A percentile compares a stretch with the other conserved stretches of the same genome.
phyloP scores from a whole-genome alignment of 108 stramenopile species.

The Schizochytrium sp. region DNA sequence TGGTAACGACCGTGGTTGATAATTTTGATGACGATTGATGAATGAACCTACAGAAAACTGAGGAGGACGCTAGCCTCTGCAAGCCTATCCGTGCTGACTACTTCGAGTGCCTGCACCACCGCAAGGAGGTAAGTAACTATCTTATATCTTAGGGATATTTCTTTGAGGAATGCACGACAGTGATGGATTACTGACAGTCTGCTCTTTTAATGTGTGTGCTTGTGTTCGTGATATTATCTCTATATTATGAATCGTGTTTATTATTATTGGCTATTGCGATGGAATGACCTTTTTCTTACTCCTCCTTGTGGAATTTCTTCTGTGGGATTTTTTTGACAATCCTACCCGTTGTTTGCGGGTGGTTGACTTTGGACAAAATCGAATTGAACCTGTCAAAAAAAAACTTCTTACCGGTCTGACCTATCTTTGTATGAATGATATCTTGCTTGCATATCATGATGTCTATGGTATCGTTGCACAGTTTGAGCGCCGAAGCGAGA shows the following conservation, averaged over 20 bases:
- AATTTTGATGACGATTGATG: neutral
- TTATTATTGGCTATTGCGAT: too few relatives aligned
- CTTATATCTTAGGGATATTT: neutral
- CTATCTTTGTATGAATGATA: neutral
- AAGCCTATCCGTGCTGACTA: constrained; percentile 49
- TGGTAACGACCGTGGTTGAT: neutral
- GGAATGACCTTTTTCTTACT: too few relatives aligned
- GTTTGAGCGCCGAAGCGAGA: neutral
- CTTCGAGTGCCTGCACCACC: constrained; percentile 61
- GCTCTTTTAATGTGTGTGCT: neutral
- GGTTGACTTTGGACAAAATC: too few relatives aligned
- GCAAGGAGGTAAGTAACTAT: constrained; percentile 47
- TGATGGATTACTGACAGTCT: neutral
- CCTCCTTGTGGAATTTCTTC: too few relatives aligned
- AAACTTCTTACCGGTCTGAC: neutral
- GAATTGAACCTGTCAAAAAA: too few relatives aligned
- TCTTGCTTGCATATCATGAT: neutral
- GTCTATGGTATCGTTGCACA: neutral
- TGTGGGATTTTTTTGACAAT: too few relatives aligned
- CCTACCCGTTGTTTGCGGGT: too few relatives aligned
- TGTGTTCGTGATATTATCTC: too few relatives aligned
- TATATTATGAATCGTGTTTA: too few relatives aligned
- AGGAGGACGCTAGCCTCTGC: neutral
- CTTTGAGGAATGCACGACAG: too few relatives aligned
- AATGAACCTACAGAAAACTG: neutral